Percentiles rank a stretch among this genome's conserved stretches.
phyloP scores from a whole-genome alignment of 176 grass and related monocot genomes.

The Juncus inflexus region DNA sequence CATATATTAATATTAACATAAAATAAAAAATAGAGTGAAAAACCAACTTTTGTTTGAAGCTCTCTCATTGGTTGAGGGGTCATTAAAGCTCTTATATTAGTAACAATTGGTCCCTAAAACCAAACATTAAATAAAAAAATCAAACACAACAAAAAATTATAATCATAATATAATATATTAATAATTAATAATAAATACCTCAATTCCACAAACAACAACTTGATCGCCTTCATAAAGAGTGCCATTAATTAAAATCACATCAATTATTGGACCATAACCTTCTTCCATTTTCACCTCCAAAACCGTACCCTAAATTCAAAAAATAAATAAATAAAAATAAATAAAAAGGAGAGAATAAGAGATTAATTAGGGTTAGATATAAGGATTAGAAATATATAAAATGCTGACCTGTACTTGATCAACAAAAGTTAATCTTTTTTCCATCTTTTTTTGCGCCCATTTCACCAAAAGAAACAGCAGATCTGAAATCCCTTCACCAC shows the following conservation, averaged over 20 bases:
- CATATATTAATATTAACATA: slow-evolving; percentile 1
- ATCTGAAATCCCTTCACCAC: slow-evolving; percentile 67
- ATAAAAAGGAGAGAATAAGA: neutral
- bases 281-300: slow-evolving; percentile 68
- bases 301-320: slow-evolving; percentile 53
- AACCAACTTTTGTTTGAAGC: slow-evolving; percentile 57
- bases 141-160: neutral
- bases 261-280: slow-evolving; percentile 59
- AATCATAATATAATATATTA: slow-evolving; percentile 9
- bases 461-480: slow-evolving; percentile 56
- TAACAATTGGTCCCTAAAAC: slow-evolving; percentile 52
- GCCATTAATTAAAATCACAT: slow-evolving; percentile 68
- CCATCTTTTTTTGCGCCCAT: slow-evolving; percentile 62
- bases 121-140: slow-evolving; percentile 9
- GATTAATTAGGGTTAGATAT: neutral
- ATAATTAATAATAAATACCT: slow-evolving; percentile 37
- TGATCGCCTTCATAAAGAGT: slow-evolving; percentile 59
- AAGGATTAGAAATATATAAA: neutral
- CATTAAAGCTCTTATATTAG: slow-evolving; percentile 60
- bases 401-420: slow-evolving; percentile 47
- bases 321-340: neutral
- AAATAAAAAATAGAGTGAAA: slow-evolving; percentile 3
- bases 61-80: slow-evolving; percentile 77
- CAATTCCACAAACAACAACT: slow-evolving; percentile 64
- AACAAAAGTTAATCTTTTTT: slow-evolving; percentile 51